A percentile compares a stretch with the other conserved stretches of the same genome.
phyloP scores from a whole-genome alignment of 306 rosid genomes.

The Cucurbita maxima region DNA sequence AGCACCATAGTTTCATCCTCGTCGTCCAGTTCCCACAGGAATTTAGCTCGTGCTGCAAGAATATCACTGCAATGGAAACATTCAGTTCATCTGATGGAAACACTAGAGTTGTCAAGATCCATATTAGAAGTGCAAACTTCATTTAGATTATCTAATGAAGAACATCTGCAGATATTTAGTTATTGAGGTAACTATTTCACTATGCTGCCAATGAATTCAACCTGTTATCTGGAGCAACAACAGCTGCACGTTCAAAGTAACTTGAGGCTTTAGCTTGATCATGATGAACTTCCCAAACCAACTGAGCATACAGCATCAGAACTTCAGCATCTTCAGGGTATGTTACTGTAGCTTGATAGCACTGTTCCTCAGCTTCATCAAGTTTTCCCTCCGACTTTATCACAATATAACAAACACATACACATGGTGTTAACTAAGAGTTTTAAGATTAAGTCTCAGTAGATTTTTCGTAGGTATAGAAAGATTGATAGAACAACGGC shows the following conservation, averaged over 20 bases:
- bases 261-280: slow-evolving; percentile 49
- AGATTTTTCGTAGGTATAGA: background rate
- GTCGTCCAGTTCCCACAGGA: slow-evolving; percentile 63
- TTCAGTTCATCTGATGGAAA: slow-evolving; percentile 15
- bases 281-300: slow-evolving; percentile 54
- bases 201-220: slow-evolving; percentile 7
- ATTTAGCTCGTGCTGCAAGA: slow-evolving; percentile 72
- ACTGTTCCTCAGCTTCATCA: slow-evolving; percentile 62
- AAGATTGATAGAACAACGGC: background rate
- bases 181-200: background rate
- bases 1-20: slow-evolving; percentile 29
- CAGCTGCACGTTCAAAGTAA: slow-evolving; percentile 62
- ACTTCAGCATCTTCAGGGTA: slow-evolving; percentile 63
- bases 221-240: slow-evolving; percentile 54
- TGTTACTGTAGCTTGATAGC: slow-evolving; percentile 42
- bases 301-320: slow-evolving; percentile 47
- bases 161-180: background rate
- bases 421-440: background rate
- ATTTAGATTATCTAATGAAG: background rate
- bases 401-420: background rate
- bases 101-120: too few species aligned
- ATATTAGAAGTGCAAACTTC: background rate
- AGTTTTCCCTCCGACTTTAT: slow-evolving; percentile 64
- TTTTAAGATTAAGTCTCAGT: background rate
- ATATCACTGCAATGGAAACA: slow-evolving; percentile 30